phyloP scores from a whole-genome alignment of 441 rosid genomes.

The Pelargonium australe region DNA sequence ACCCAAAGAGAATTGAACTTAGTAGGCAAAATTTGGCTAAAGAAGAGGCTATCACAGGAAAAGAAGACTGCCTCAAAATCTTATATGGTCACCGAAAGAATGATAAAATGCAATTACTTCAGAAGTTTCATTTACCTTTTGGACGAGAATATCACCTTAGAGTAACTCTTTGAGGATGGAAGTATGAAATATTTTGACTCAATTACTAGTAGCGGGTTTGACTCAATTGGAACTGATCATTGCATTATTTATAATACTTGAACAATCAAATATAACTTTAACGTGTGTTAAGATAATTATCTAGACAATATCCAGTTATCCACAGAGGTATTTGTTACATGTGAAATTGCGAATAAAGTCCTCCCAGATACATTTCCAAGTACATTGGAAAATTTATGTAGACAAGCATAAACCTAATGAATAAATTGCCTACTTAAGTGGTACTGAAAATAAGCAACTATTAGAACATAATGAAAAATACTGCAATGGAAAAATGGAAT shows the following conservation, averaged over 20 bases:
- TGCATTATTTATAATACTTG: background rate
- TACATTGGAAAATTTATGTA: background rate
- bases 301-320: background rate
- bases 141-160: background rate
- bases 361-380: background rate
- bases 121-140: background rate
- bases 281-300: background rate
- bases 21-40: no score
- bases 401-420: background rate
- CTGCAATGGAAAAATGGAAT: constrained; percentile 3
- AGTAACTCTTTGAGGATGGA: background rate
- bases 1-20: no score
- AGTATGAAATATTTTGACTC: background rate
- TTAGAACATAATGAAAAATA: background rate
- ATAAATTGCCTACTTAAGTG: background rate
- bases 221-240: background rate
- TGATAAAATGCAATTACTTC: background rate
- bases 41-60: no score
- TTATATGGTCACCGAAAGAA: no score
- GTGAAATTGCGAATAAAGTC: background rate
- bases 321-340: background rate
- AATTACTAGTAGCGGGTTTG: background rate
- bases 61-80: no score
- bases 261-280: background rate
- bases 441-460: background rate